Conservation (phyloP, 768 basidiomycete genomes). For the Trametes cinnabarina region DNA sequence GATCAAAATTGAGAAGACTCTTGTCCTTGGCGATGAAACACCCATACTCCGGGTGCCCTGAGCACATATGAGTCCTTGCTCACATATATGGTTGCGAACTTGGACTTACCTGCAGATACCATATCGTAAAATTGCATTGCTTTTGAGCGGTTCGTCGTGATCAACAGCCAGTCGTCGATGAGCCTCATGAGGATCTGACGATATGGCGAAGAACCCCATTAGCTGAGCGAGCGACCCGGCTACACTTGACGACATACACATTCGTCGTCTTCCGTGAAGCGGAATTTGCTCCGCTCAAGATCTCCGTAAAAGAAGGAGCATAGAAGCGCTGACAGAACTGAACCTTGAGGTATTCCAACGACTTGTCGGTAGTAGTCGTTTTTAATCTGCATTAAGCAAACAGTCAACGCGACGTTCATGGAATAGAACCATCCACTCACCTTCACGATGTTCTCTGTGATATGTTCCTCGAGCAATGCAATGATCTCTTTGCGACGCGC, state of each 20-base stretch:
- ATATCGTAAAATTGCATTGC: constrained; percentile 68
- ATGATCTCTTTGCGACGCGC: constrained; percentile 60
- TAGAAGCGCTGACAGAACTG: constrained; percentile 88
- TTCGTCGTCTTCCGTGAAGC: constrained; percentile 52
- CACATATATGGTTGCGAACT: not conserved
- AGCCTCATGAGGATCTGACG: constrained; percentile 78
- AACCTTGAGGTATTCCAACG: constrained; percentile 97
- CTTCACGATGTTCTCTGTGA: constrained; percentile 91
- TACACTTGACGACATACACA: constrained; percentile 49
- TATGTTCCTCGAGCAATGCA: constrained; percentile 81
- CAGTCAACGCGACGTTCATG: too few relatives aligned
- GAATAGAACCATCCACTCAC: constrained; percentile 32
- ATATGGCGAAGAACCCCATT: not conserved
- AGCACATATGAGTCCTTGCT: not conserved
- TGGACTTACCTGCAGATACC: constrained; percentile 65
- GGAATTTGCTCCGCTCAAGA: constrained; percentile 61
- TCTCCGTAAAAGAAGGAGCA: constrained; percentile 96
- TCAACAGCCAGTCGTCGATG: constrained; percentile 92
- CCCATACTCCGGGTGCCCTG: constrained; percentile 92
- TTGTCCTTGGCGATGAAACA: constrained; percentile 89
- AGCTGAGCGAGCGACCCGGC: not conserved
- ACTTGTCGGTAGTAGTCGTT: constrained; percentile 78
- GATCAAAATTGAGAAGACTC: constrained; percentile 85
- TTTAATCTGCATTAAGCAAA: constrained; percentile 57
- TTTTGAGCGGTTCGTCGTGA: constrained; percentile 62